A percentile compares a stretch with the other conserved stretches of the same genome.
These are phyloP conservation scores for Sphagnum fallax DNA, from an alignment of 228 moss, liverwort and hornwort species.

Conservation along the genomic window DNA sequence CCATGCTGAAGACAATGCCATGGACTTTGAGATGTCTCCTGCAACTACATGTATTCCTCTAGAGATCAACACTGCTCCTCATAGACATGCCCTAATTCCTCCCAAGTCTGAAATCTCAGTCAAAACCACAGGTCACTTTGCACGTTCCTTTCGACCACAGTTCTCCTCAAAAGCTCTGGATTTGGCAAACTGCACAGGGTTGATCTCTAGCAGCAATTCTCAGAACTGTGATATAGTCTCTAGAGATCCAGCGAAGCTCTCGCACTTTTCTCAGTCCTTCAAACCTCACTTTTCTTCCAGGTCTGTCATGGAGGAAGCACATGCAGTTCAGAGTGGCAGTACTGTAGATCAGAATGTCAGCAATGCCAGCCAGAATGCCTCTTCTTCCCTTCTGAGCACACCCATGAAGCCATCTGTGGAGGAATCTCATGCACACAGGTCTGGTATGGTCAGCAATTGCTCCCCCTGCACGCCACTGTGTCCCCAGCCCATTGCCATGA, in stretches of 20 bases:
- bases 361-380: too few relatives aligned
- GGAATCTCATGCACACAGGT: neutral
- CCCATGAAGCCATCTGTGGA: constrained; percentile 23
- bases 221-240: too few relatives aligned
- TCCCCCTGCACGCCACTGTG: constrained; percentile 28
- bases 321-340: too few relatives aligned
- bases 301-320: constrained; percentile 3
- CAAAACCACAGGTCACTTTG: neutral
- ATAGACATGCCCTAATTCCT: constrained; percentile 6
- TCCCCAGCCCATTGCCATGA: neutral
- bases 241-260: too few relatives aligned
- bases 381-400: constrained; percentile 9
- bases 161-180: neutral
- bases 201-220: too few relatives aligned
- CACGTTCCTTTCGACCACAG: neutral
- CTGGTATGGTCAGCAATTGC: constrained; percentile 1
- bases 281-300: constrained; percentile 21
- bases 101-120: neutral
- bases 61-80: constrained; percentile 22
- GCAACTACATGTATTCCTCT: constrained; percentile 45
- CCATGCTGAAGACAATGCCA: too few relatives aligned
- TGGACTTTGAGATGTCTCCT: constrained; percentile 11
- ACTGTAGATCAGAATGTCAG: too few relatives aligned
- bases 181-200: too few relatives aligned
- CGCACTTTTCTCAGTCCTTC: constrained; percentile 35